Conservation (phyloP, 441 rosid species). For the Iberis amara region DNA sequence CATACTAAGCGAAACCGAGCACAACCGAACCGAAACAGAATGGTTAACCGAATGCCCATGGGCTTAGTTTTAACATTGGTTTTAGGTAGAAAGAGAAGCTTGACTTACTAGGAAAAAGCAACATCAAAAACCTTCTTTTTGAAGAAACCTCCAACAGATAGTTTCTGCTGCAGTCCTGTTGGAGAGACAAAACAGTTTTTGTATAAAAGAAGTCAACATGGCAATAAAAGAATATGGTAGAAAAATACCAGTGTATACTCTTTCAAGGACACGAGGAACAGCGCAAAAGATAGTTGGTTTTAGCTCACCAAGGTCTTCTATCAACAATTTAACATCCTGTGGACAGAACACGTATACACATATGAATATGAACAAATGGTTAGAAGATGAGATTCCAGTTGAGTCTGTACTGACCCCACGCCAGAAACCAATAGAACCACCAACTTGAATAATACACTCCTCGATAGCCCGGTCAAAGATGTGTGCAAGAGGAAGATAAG, state of each 20-base stretch:
- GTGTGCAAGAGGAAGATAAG: slow-evolving; percentile 97
- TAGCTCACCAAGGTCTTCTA: slow-evolving; percentile 86
- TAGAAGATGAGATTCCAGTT: slow-evolving; percentile 5
- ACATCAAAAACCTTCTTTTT: slow-evolving; percentile 54
- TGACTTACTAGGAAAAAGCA: slow-evolving; percentile 77
- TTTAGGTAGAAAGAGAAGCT: background rate
- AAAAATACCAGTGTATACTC: slow-evolving; percentile 62
- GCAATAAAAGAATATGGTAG: background rate
- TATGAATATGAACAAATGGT: slow-evolving; percentile 9
- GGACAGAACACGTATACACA: slow-evolving; percentile 9
- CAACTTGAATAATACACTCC: slow-evolving; percentile 67
- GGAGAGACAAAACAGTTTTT: background rate
- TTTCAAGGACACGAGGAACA: slow-evolving; percentile 94
- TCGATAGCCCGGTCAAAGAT: slow-evolving; percentile 91
- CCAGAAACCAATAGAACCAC: slow-evolving; percentile 92
- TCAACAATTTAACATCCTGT: slow-evolving; percentile 84
- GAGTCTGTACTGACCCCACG: slow-evolving; percentile 37
- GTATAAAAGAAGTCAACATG: background rate
- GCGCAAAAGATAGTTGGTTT: slow-evolving; percentile 89
- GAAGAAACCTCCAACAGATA: slow-evolving; percentile 57
- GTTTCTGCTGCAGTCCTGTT: slow-evolving; percentile 75
- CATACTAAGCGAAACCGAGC: too few relatives aligned
- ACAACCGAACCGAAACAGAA: too few relatives aligned
- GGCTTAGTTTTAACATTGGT: background rate
- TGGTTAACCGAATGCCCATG: too few relatives aligned